phyloP scores from a whole-genome alignment of 208 protist species.

The Trichomonas vaginalis region DNA sequence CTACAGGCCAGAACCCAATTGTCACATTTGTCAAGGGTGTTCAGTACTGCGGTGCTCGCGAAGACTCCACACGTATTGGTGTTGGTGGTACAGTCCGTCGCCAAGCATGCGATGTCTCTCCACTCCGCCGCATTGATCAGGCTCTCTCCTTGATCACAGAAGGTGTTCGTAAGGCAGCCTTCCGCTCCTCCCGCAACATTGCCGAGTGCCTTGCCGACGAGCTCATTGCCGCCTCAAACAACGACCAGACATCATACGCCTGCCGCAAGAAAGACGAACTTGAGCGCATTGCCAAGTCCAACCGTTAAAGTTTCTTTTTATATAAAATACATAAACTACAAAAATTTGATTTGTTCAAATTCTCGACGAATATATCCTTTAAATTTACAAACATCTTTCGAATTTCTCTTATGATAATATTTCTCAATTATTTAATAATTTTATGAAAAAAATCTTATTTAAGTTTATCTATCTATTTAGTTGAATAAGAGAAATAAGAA shows the following conservation, averaged over 20 bases:
- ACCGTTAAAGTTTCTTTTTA: conserved; percentile 71
- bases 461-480: too few relatives aligned
- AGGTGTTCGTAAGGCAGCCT: conserved; percentile 83
- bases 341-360: too few relatives aligned
- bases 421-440: too few relatives aligned
- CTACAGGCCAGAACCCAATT: conserved; percentile 89
- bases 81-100: conserved; percentile 93
- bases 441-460: too few relatives aligned
- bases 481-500: too few relatives aligned
- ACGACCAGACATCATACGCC: conserved; percentile 90
- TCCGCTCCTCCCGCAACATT: conserved; percentile 98
- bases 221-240: conserved; percentile 73
- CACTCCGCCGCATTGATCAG: conserved; percentile 92
- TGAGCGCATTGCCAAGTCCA: conserved; percentile 97
- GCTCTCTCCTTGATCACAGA: conserved; percentile 58
- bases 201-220: conserved; percentile 99
- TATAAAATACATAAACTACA: too few relatives aligned
- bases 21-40: conserved; percentile 85
- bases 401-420: too few relatives aligned
- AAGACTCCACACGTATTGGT: conserved; percentile 99
- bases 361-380: too few relatives aligned
- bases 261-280: conserved; percentile 99
- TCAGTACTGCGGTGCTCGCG: conserved; percentile 87
- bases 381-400: too few relatives aligned
- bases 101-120: conserved; percentile 98